Percentiles rank a stretch among this genome's conserved stretches.
phyloP scores from a whole-genome alignment of 129 eudicot species.

The Helianthus annuus region DNA sequence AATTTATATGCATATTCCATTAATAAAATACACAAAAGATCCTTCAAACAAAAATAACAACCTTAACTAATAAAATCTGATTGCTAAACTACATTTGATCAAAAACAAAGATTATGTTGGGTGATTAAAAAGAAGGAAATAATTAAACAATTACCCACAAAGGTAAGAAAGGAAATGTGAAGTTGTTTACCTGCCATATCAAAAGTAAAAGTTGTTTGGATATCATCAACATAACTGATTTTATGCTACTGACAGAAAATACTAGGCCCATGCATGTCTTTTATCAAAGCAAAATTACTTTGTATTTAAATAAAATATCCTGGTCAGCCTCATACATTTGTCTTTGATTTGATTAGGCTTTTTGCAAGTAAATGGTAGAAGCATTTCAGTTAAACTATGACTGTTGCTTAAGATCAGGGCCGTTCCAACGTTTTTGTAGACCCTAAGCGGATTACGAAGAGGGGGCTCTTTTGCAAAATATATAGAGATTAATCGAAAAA shows the following conservation, averaged over 20 bases:
- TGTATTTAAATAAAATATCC: neutral
- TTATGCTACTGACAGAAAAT: conserved; percentile 8
- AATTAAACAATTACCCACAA: conserved; percentile 10
- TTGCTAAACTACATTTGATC: conserved; percentile 18
- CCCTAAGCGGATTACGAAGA: too few species aligned
- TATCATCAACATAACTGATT: neutral
- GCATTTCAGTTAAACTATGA: neutral
- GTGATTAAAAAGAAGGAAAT: conserved; percentile 6
- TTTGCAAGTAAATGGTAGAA: conserved; percentile 6
- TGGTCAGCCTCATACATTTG: neutral
- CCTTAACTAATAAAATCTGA: neutral
- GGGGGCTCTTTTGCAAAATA: too few species aligned
- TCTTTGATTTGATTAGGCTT: neutral
- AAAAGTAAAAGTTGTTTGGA: conserved; percentile 9
- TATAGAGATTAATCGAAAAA: too few species aligned
- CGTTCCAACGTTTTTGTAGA: too few species aligned
- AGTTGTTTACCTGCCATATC: neutral
- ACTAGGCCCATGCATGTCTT: neutral
- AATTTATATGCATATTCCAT: conserved; percentile 14
- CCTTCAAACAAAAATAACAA: neutral
- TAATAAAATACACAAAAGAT: conserved; percentile 9
- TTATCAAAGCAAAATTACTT: neutral
- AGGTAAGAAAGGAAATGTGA: neutral
- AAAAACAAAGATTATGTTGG: conserved; percentile 14
- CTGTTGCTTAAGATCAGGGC: neutral